Conservation (phyloP, 23 red algal genomes). For the Gracilaria caudata region DNA sequence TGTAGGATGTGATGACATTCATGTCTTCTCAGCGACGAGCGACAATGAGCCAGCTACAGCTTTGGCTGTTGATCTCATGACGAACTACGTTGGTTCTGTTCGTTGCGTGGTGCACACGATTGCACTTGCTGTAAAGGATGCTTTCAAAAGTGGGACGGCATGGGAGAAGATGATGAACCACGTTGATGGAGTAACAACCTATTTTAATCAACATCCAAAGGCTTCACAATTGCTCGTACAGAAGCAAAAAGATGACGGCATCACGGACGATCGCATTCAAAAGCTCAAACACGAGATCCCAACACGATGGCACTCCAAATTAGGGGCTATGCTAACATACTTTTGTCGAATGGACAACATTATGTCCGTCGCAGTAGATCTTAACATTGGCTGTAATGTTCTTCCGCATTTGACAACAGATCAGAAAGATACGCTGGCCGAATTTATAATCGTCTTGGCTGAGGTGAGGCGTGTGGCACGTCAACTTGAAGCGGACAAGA, state of each 20-base stretch:
- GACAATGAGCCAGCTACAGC: too few relatives aligned
- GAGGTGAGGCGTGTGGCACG: too few relatives aligned
- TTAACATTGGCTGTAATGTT: not conserved
- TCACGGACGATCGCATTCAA: slow-evolving; percentile 1
- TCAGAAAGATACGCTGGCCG: not conserved
- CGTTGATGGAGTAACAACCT: too few relatives aligned
- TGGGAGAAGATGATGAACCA: too few relatives aligned
- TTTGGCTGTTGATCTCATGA: too few relatives aligned
- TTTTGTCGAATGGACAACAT: not conserved
- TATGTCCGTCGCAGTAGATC: not conserved
- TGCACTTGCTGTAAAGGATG: too few relatives aligned
- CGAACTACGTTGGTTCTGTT: too few relatives aligned
- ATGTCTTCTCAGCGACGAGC: too few relatives aligned
- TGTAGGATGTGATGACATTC: not conserved
- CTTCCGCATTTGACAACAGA: not conserved
- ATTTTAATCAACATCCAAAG: slow-evolving; percentile 16
- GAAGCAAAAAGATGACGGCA: not conserved
- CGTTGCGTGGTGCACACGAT: not conserved
- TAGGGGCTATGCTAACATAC: slow-evolving; percentile 29
- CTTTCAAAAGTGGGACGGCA: too few relatives aligned
- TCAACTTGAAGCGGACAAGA: too few relatives aligned
- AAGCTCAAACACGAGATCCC: slow-evolving; percentile 8
- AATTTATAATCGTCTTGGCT: not conserved
- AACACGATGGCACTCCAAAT: too few relatives aligned
- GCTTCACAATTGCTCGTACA: not conserved